Evolutionary conservation across 2,329 filamentous ascomycete genomes (phyloP), one percentile per base, ranked within the genome.

Genomic region (Cladosporium sp.): DNA sequence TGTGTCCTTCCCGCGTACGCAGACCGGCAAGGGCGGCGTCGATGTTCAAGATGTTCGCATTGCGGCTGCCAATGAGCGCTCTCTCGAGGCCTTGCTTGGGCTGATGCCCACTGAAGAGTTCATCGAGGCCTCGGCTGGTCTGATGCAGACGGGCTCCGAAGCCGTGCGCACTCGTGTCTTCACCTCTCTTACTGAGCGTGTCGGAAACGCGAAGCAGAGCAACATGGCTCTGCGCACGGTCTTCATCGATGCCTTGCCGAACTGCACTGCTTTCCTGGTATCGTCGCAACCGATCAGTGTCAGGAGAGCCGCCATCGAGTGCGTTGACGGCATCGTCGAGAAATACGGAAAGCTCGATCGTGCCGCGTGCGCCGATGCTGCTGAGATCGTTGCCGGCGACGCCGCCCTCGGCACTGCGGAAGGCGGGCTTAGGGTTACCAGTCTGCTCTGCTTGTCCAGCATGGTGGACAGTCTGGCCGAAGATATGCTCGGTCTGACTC

Each of bases 281-380:
- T 80, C 86, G 46, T 86, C 87, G 6, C 74, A 79, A 32, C 84
- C 93, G 59, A 80, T 86, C 49, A 77, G 83, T 28, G 85, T 93
- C 68, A 90, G 92, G 71, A 85, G 90, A 62, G 89, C 88, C 9
- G 88, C 91, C 1, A 84, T 98, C 56, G 84, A 84, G 34, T 97
- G 92, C 62, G 85, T 97, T 42, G 91, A 96, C 71, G 88, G 89
- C 69, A 95, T 98, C 57, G 82, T 88, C 2, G 91, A 96, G 71
- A 92, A 92, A 68, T 97, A 95, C 67, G 95, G 93, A 60, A 95
- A 93, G 75, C 95, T 91, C 68, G 88, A 95, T 63, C 77, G 86
- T 1, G 82, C 86, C 59, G 84, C 83, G 42, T 86, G 95, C 42
- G 44, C 52, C 22, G 80, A 81, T 4, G 86, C 90, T 4, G 89